A percentile compares a stretch with the other conserved stretches of the same genome.
phyloP scores from a whole-genome alignment of 2,329 filamentous ascomycete genomes.

The Raffaelea deltoideospora region DNA sequence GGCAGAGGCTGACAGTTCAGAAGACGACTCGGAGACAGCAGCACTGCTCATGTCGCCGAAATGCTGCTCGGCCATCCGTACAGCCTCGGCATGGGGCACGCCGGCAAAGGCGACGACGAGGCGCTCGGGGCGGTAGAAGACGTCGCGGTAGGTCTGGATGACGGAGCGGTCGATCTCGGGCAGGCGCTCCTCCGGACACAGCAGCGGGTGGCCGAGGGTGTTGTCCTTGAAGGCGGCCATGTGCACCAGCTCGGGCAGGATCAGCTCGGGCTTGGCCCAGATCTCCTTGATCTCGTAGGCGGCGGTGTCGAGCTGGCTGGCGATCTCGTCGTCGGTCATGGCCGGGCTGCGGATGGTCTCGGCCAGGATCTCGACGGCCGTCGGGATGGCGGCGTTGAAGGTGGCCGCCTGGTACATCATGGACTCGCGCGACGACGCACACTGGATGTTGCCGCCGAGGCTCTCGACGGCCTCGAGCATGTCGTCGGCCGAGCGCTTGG shows the following conservation, averaged over 20 bases:
- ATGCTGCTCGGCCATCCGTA: constrained; percentile 64
- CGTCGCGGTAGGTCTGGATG: constrained; percentile 62
- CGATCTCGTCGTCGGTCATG: constrained; percentile 76
- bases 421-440: constrained; percentile 84
- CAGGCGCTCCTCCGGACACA: constrained; percentile 79
- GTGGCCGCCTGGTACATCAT: constrained; percentile 99
- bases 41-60: constrained; percentile 76
- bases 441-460: constrained; percentile 90
- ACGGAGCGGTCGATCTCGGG: constrained; percentile 56
- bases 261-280: constrained; percentile 93
- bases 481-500: constrained; percentile 55
- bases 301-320: constrained; percentile 76
- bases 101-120: constrained; percentile 94
- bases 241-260: constrained; percentile 87
- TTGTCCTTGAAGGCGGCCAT: constrained; percentile 94
- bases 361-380: constrained; percentile 69
- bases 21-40: constrained; percentile 16
- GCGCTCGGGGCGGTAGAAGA: constrained; percentile 78
- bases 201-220: constrained; percentile 80
- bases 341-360: constrained; percentile 82
- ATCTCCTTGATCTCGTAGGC: constrained; percentile 95
- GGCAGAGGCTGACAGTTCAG: neutral
- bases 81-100: constrained; percentile 66
- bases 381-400: constrained; percentile 83
- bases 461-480: constrained; percentile 82